Evolutionary conservation across 805 yeast genomes (phyloP).

Genomic region (Kazachstania psychrophila): DNA sequence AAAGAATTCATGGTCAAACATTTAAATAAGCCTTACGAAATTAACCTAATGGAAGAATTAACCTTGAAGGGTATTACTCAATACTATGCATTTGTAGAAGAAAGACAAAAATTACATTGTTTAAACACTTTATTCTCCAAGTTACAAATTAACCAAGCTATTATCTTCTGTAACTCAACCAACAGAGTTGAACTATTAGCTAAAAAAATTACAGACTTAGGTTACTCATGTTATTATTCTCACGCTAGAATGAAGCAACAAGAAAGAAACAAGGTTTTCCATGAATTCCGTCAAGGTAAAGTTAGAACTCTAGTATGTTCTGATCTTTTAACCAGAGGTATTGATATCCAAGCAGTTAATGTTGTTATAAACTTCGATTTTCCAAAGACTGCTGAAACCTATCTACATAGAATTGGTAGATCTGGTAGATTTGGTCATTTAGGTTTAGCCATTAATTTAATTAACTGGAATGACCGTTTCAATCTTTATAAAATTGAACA

Average conservation of each 20-base stretch:
- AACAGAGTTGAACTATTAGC: conserved; percentile 93
- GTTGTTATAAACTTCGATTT: conserved; percentile 97
- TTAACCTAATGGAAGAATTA: conserved; percentile 94
- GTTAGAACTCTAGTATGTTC: conserved; percentile 96
- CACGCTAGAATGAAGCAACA: conserved; percentile 97
- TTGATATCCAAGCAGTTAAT: conserved; percentile 97
- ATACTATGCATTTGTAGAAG: conserved; percentile 97
- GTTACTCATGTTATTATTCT: conserved; percentile 92
- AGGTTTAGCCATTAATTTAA: conserved; percentile 93
- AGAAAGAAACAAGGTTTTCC: conserved; percentile 96
- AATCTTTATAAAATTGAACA: conserved; percentile 91
- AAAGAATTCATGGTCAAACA: conserved; percentile 88
- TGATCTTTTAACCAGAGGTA: conserved; percentile 93
- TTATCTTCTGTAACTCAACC: conserved; percentile 94
- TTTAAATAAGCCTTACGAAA: conserved; percentile 85
- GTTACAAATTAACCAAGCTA: conserved; percentile 90
- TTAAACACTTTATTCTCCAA: conserved; percentile 89
- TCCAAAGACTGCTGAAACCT: conserved; percentile 97
- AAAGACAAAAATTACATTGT: conserved; percentile 91
- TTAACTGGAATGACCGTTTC: conserved; percentile 94
- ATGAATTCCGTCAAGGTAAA: conserved; percentile 96
- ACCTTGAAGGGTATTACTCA: conserved; percentile 95
- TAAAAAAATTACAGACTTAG: conserved; percentile 90
- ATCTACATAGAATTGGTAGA: conserved; percentile 96
- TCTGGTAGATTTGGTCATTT: conserved; percentile 98